Percentiles rank a stretch among this genome's conserved stretches.
Conservation (phyloP, 345 rosid genomes). For the Raphanus raphanistrum region DNA sequence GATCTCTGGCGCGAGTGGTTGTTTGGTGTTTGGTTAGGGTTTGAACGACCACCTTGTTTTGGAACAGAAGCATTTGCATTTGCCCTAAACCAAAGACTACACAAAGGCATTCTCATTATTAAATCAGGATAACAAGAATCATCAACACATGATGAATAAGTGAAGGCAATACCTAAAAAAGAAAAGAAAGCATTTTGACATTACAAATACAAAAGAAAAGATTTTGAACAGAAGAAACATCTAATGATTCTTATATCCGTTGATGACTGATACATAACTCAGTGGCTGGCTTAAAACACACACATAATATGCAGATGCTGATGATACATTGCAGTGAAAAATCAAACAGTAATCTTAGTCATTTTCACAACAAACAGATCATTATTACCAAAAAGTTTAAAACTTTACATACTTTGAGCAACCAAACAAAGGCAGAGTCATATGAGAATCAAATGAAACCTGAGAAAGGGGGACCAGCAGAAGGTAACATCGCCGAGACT, state of each 20-base stretch:
- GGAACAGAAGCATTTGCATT: constrained; percentile 31
- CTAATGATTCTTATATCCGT: background rate
- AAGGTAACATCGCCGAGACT: constrained; percentile 36
- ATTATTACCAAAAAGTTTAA: background rate
- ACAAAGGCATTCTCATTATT: constrained; percentile 8
- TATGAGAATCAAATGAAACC: constrained; percentile 16
- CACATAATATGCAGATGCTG: background rate
- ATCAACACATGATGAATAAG: background rate
- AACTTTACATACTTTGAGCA: background rate
- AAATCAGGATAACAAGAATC: background rate
- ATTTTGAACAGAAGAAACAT: background rate
- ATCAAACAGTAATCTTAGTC: background rate
- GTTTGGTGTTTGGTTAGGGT: constrained; percentile 23
- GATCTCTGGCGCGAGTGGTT: constrained; percentile 35
- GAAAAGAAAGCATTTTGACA: background rate
- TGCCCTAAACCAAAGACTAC: constrained; percentile 20
- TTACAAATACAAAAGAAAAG: background rate
- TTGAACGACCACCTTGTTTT: constrained; percentile 23
- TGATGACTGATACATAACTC: background rate
- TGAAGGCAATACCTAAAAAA: background rate
- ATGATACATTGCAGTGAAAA: constrained; percentile 9
- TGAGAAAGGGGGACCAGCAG: constrained; percentile 26
- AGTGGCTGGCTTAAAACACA: constrained; percentile 1
- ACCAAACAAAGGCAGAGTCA: background rate
- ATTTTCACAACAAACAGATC: background rate